A percentile compares a stretch with the other conserved stretches of the same genome.
Evolutionary conservation across 2,329 filamentous ascomycete species (phyloP).

Genomic region (Cladophialophora exuberans): DNA sequence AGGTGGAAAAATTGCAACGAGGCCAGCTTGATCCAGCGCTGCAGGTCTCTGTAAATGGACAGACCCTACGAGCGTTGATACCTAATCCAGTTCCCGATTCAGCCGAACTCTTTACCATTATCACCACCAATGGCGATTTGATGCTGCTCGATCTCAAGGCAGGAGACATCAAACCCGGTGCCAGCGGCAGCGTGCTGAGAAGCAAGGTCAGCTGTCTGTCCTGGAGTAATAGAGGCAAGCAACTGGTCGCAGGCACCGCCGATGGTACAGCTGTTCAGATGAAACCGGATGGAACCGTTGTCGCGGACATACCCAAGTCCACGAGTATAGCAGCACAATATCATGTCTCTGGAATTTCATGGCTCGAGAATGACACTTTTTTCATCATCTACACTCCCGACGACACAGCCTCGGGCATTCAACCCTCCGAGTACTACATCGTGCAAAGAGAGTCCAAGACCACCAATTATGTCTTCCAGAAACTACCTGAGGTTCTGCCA

Average conservation of each 20-base stretch:
- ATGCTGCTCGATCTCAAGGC: slow-evolving; percentile 80
- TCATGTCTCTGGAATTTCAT: slow-evolving; percentile 78
- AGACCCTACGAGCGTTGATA: slow-evolving; percentile 71
- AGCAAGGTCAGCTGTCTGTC: slow-evolving; percentile 78
- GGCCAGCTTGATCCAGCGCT: slow-evolving; percentile 70
- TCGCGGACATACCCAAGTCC: slow-evolving; percentile 78
- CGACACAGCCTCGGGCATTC: slow-evolving; percentile 48
- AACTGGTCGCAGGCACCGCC: slow-evolving; percentile 81
- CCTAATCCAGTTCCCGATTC: slow-evolving; percentile 65
- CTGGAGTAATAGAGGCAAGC: slow-evolving; percentile 94
- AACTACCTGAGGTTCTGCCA: slow-evolving; percentile 72
- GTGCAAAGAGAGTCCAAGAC: slow-evolving; percentile 68
- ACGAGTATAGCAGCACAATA: slow-evolving; percentile 65
- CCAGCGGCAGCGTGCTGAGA: slow-evolving; percentile 69
- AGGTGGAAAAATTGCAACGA: slow-evolving; percentile 68
- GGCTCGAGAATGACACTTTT: slow-evolving; percentile 88
- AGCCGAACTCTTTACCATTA: slow-evolving; percentile 75
- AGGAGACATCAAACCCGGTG: slow-evolving; percentile 59
- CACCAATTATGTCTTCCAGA: slow-evolving; percentile 70
- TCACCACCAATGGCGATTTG: slow-evolving; percentile 79
- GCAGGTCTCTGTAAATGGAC: slow-evolving; percentile 75
- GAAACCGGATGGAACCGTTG: slow-evolving; percentile 76
- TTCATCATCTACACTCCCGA: slow-evolving; percentile 75
- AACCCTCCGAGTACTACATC: slow-evolving; percentile 75
- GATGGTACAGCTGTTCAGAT: slow-evolving; percentile 83